Evolutionary conservation across 805 yeast genomes (phyloP).

Genomic region (Candida sonorensis): DNA sequence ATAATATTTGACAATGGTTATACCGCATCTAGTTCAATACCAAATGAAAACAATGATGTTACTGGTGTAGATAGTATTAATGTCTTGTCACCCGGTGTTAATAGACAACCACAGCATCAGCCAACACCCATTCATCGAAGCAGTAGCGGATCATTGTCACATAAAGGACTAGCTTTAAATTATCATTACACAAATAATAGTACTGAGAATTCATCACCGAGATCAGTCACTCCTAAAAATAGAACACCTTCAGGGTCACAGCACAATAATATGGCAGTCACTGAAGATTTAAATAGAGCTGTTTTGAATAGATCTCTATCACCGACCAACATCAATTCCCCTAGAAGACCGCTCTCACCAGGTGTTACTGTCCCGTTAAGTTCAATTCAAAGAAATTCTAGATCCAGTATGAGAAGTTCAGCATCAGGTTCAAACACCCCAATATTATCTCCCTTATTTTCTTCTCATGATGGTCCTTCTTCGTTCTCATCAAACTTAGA

Average conservation of each 20-base stretch:
- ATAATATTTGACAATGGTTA: slow-evolving; percentile 19
- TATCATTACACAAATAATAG: too few species aligned
- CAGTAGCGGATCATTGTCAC: too few species aligned
- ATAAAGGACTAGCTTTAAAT: too few species aligned
- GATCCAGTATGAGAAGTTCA: slow-evolving; percentile 10
- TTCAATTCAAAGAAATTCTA: slow-evolving; percentile 49
- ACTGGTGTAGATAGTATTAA: too few species aligned
- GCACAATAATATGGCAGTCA: slow-evolving; percentile 17
- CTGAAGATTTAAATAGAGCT: slow-evolving; percentile 10
- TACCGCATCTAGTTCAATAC: slow-evolving; percentile 10
- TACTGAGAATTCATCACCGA: slow-evolving; percentile 14
- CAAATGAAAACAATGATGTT: not conserved
- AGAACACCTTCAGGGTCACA: slow-evolving; percentile 20
- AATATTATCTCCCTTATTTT: slow-evolving; percentile 49
- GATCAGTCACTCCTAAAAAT: slow-evolving; percentile 18
- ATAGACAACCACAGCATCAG: too few species aligned
- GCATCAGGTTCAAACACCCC: slow-evolving; percentile 35
- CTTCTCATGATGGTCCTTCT: slow-evolving; percentile 35
- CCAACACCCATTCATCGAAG: too few species aligned
- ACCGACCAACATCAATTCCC: slow-evolving; percentile 32
- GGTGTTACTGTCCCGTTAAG: slow-evolving; percentile 50
- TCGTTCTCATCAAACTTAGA: slow-evolving; percentile 20
- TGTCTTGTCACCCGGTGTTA: too few species aligned
- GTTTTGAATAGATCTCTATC: slow-evolving; percentile 8
- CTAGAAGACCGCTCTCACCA: slow-evolving; percentile 54